phyloP scores from a whole-genome alignment of 768 basidiomycete species.

The Gautieria morchelliformis region DNA sequence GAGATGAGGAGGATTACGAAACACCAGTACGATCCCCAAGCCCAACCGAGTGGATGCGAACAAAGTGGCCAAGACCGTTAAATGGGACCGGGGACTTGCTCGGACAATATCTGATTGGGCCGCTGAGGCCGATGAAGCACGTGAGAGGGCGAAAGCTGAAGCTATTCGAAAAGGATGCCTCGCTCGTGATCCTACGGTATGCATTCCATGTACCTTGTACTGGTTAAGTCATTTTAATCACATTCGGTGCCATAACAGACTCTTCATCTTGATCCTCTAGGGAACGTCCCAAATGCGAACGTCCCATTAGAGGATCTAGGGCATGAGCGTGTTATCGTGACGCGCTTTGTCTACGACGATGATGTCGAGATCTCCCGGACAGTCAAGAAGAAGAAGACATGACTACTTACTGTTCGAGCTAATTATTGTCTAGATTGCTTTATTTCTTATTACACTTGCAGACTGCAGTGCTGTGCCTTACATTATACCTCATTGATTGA shows the following conservation, averaged over 20 bases:
- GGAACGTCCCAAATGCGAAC: conserved; percentile 55
- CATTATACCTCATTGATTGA: not conserved
- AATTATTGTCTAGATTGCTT: not conserved
- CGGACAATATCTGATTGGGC: conserved; percentile 43
- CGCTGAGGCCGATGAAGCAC: conserved; percentile 24
- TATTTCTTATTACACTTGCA: not conserved
- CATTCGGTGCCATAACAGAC: conserved; percentile 28
- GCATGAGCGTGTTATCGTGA: conserved; percentile 58
- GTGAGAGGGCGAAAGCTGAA: not conserved
- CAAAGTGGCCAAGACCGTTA: conserved; percentile 47
- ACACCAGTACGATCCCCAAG: conserved; percentile 42
- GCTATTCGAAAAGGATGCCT: conserved; percentile 53
- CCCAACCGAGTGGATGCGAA: conserved; percentile 33
- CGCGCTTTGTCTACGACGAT: conserved; percentile 69
- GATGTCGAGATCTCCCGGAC: conserved; percentile 9
- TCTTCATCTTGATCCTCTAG: conserved; percentile 56
- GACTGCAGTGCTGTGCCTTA: not conserved
- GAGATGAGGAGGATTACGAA: conserved; percentile 74
- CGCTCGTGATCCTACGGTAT: conserved; percentile 57
- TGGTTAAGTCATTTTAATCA: conserved; percentile 9
- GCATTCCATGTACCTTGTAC: conserved; percentile 8
- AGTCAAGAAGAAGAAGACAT: conserved; percentile 19
- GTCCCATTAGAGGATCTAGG: conserved; percentile 47
- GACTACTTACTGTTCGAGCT: not conserved
- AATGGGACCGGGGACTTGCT: conserved; percentile 66